Evolutionary conservation across 2,329 filamentous ascomycete species (phyloP), one percentile per base, ranked within the genome.

Genomic region (Alternaria infectoria): DNA sequence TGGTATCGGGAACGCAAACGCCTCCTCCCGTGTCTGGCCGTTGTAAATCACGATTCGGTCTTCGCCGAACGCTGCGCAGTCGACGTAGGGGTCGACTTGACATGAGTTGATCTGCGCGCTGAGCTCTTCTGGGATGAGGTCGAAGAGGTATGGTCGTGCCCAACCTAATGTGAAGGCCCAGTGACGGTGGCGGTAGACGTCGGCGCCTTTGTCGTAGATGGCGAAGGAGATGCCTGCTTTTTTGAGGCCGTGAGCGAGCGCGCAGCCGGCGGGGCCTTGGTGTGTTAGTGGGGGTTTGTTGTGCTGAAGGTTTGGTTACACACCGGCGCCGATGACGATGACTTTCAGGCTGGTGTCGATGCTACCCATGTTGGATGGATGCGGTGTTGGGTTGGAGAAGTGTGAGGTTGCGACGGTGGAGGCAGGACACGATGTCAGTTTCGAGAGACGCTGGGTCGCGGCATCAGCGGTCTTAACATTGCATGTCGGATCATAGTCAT

Each of bases 201-300:
- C 69, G 49, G 68, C 66, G 36, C 70, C 78, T 65, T 67, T 77
- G 61, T 64, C 76, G 67, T 74, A 77, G 57, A 74, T 74, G 19
- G 17, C 62, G 51, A 69, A 74, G 10, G 57, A 46, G 32, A 79
- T 79, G 54, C 67, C 66, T 4, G 69, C 61, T 70, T 82, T 82
- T 64, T 78, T 80, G 9, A 82, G 68, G 3, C 81, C 81, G 49
- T 83, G 80, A 6, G 81, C 81, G 23, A 81, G 72, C 1, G 79
- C 75, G 57, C 81, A 80, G 9, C 81, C 81, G 15, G 80, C 81
- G 46, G 78, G 80, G 15, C 81, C 81, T 83, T 58, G 8, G 26
- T 5, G 30, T 62, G 50, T 64, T 6, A 62, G 50, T 21, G 21
- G 6, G 12, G 5, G 6, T 25, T 1, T 36, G 1, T 40, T 12